phyloP scores from a whole-genome alignment of 2,329 filamentous ascomycete species.

The Alternaria ventricosa region DNA sequence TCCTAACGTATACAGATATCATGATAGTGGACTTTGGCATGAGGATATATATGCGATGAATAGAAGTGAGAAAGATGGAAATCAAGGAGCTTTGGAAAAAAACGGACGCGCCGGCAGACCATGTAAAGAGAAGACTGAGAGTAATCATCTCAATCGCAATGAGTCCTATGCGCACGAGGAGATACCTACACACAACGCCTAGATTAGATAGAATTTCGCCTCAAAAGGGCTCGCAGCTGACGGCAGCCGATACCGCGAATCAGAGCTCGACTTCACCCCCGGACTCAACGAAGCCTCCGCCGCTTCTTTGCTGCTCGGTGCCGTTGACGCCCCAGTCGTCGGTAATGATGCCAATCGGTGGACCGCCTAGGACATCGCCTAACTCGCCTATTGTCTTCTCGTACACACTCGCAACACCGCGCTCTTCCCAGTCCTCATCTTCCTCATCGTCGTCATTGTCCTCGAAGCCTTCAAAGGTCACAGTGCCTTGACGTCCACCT shows the following conservation, averaged over 20 bases:
- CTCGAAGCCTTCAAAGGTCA: constrained; percentile 45
- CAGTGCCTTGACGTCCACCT: constrained; percentile 26
- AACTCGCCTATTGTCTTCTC: constrained; percentile 79
- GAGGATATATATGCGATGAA: not conserved
- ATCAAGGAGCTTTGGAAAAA: not conserved
- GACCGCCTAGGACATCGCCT: constrained; percentile 68
- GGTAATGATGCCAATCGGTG: constrained; percentile 56
- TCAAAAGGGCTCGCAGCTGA: not conserved
- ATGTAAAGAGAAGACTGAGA: not conserved
- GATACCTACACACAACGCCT: not conserved
- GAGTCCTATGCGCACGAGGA: not conserved
- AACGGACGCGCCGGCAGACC: not conserved
- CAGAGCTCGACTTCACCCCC: constrained; percentile 17
- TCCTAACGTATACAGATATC: not conserved
- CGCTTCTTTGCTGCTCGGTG: constrained; percentile 14
- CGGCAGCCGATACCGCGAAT: not conserved
- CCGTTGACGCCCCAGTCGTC: constrained; percentile 41
- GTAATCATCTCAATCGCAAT: not conserved
- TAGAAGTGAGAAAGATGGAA: not conserved
- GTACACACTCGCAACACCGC: constrained; percentile 69
- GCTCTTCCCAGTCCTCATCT: constrained; percentile 39
- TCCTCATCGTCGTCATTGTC: constrained; percentile 55
- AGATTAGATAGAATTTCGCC: not conserved
- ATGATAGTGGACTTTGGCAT: not conserved
- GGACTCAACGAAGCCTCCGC: constrained; percentile 21